These are phyloP conservation scores for Cutaneotrichosporon sp. DNA, from an alignment of 1,284 basidiomycete species.

Conservation along the genomic window DNA sequence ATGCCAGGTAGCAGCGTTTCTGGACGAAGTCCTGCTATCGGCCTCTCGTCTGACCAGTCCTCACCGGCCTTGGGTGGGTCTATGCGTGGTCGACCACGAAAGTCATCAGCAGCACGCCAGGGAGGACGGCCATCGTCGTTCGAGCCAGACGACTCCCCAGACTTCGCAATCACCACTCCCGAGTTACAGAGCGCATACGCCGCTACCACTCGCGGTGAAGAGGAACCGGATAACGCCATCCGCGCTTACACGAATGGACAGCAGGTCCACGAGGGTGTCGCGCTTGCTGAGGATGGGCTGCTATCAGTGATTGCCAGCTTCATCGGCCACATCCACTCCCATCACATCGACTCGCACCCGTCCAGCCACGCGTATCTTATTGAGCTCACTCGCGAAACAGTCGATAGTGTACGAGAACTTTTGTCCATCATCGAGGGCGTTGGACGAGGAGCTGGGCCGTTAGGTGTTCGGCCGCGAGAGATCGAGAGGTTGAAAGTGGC, in stretches of 20 bases:
- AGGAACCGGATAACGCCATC: constrained; percentile 6
- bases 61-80: constrained; percentile 16
- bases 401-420: constrained; percentile 85
- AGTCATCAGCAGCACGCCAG: background rate
- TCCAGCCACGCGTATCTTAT: constrained; percentile 89
- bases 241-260: constrained; percentile 17
- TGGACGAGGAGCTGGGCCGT: constrained; percentile 56
- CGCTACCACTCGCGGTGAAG: background rate
- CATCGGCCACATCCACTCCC: constrained; percentile 92
- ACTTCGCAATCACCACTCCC: background rate
- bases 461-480: constrained; percentile 54
- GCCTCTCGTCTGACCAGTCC: constrained; percentile 19
- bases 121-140: constrained; percentile 9
- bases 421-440: constrained; percentile 89
- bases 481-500: constrained; percentile 61
- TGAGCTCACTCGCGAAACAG: constrained; percentile 86
- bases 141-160: constrained; percentile 2
- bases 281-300: constrained; percentile 77
- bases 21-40: constrained; percentile 12
- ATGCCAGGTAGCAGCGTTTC: constrained; percentile 2
- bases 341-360: constrained; percentile 80
- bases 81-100: constrained; percentile 8
- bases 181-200: constrained; percentile 7
- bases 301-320: constrained; percentile 92
- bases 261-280: constrained; percentile 47